A percentile compares a stretch with the other conserved stretches of the same genome.
phyloP scores from a whole-genome alignment of 1,139 yeast species.

The Zygoascus hellenicus region DNA sequence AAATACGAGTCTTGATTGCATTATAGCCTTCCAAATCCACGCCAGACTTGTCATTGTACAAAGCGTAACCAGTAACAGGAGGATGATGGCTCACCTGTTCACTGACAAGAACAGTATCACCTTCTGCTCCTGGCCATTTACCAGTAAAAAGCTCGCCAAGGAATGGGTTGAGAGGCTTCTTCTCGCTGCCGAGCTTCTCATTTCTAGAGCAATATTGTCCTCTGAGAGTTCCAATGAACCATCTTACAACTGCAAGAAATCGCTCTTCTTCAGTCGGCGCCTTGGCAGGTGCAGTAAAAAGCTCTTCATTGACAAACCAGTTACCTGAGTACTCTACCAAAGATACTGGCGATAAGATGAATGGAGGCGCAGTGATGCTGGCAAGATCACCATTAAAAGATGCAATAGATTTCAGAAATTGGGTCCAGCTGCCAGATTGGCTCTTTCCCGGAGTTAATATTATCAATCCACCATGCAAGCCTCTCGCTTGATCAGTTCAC shows the following conservation, averaged over 20 bases:
- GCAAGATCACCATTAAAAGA: constrained; percentile 93
- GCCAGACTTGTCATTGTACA: constrained; percentile 64
- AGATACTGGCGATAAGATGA: constrained; percentile 86
- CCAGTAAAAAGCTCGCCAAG: constrained; percentile 91
- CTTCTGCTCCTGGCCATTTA: constrained; percentile 50
- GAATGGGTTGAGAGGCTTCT: constrained; percentile 93
- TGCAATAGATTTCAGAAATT: constrained; percentile 81
- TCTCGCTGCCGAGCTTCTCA: constrained; percentile 86
- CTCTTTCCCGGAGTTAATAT: constrained; percentile 1
- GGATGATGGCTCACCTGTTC: constrained; percentile 98
- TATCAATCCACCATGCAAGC: no score
- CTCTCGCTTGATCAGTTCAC: constrained; percentile 1
- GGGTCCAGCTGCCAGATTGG: constrained; percentile 24
- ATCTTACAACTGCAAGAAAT: constrained; percentile 73
- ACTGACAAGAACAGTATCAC: constrained; percentile 59
- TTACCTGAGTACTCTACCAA: constrained; percentile 86
- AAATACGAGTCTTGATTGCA: constrained; percentile 78
- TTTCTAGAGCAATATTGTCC: constrained; percentile 92
- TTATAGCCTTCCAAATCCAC: constrained; percentile 79
- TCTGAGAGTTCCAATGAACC: constrained; percentile 88
- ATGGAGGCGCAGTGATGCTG: constrained; percentile 96
- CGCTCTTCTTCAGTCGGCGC: constrained; percentile 47
- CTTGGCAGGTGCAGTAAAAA: constrained; percentile 63
- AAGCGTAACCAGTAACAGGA: constrained; percentile 84
- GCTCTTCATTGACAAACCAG: constrained; percentile 74